Conservation (phyloP, 768 basidiomycete genomes). For the Boletus rufocinnamomeus region DNA sequence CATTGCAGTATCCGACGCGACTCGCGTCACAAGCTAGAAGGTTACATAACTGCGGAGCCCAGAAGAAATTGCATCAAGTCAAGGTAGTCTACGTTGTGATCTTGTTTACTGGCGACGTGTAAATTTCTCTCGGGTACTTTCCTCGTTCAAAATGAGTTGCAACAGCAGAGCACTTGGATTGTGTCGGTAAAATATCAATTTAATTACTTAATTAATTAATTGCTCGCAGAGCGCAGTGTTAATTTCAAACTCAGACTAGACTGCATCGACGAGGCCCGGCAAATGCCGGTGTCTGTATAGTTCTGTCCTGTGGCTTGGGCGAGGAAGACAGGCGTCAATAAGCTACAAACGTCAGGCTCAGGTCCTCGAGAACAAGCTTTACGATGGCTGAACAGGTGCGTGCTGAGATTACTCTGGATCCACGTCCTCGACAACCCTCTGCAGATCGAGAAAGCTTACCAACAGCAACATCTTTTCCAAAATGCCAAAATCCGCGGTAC, state of each 20-base stretch:
- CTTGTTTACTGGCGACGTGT: not conserved
- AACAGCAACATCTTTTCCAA: constrained; percentile 98
- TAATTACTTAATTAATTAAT: not conserved
- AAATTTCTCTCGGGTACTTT: not conserved
- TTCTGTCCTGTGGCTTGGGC: constrained; percentile 40
- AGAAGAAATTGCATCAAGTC: not conserved
- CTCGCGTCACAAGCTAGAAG: constrained; percentile 2
- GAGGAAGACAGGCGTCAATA: not conserved
- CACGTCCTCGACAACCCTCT: not conserved
- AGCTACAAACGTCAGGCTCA: not conserved
- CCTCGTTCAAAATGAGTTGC: not conserved
- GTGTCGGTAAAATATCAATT: not conserved
- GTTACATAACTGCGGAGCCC: not conserved
- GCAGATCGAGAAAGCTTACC: constrained; percentile 95
- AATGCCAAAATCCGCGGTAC: constrained; percentile 91
- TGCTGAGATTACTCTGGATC: not conserved
- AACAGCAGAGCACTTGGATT: no score
- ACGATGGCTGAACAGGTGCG: constrained; percentile 67
- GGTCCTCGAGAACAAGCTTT: constrained; percentile 15
- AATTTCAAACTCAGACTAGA: no score
- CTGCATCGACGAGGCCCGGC: constrained; percentile 25
- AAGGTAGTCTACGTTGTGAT: not conserved
- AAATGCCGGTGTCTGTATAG: constrained; percentile 44
- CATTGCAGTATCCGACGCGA: constrained; percentile 18
- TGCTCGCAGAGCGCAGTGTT: not conserved